Conservation (phyloP, 148 eudicot species). For the Spergularia bocconei region DNA sequence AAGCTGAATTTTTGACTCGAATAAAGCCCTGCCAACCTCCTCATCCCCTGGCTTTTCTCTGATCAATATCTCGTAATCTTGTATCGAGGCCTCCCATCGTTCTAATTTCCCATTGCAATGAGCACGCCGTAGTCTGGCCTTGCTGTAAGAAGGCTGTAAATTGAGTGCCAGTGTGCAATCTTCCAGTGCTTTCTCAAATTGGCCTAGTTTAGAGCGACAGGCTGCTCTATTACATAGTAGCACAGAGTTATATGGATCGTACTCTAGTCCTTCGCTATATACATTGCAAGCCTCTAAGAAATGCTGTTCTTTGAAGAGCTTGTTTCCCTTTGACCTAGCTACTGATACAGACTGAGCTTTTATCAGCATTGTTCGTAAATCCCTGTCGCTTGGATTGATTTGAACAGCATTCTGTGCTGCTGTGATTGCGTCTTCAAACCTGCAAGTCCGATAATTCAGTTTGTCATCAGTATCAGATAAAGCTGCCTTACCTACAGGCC, state of each 20-base stretch:
- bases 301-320: constrained; percentile 41
- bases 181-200: constrained; percentile 60
- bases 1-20: constrained; percentile 31
- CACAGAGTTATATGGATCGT: constrained; percentile 51
- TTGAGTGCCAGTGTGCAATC: constrained; percentile 62
- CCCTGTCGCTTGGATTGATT: constrained; percentile 40
- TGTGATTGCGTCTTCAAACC: constrained; percentile 71
- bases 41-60: constrained; percentile 50
- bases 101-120: constrained; percentile 58
- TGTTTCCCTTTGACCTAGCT: constrained; percentile 57
- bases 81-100: constrained; percentile 61
- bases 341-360: constrained; percentile 37
- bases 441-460: constrained; percentile 8
- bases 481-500: no score
- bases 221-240: constrained; percentile 71
- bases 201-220: constrained; percentile 55
- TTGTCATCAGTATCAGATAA: no score
- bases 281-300: constrained; percentile 48
- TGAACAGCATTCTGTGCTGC: constrained; percentile 42
- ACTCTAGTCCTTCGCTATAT: constrained; percentile 61
- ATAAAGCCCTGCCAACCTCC: constrained; percentile 45
- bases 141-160: constrained; percentile 55
- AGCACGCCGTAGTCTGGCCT: constrained; percentile 70
- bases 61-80: constrained; percentile 62
- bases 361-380: constrained; percentile 25